These are phyloP conservation scores for Fusarium humuli DNA, from an alignment of 2,329 filamentous ascomycete genomes.

Conservation along the genomic window DNA sequence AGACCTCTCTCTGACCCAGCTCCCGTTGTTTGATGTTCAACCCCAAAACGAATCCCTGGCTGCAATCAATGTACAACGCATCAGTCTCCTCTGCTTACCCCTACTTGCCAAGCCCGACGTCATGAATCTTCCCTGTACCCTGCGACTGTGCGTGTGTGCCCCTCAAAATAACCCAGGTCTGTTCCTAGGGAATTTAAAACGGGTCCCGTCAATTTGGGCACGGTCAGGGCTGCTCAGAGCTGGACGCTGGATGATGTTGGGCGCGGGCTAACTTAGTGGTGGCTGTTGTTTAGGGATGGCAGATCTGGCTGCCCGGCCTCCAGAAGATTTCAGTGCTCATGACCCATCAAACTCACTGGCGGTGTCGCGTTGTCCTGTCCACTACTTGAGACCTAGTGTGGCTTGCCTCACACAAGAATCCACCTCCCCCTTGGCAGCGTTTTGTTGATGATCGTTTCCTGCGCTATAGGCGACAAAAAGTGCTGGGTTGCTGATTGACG, in stretches of 20 bases:
- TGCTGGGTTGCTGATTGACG: conserved; percentile 26
- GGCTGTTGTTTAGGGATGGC: conserved; percentile 35
- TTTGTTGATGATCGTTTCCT: conserved; percentile 26
- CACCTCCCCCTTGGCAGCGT: conserved; percentile 36
- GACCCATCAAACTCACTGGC: conserved; percentile 30
- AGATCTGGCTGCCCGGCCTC: conserved; percentile 44
- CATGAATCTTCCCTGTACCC: conserved; percentile 41
- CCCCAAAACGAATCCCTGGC: conserved; percentile 30
- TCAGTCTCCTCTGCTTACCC: conserved; percentile 28
- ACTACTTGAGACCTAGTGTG: conserved; percentile 25
- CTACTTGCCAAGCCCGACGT: conserved; percentile 40
- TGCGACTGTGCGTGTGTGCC: conserved; percentile 45
- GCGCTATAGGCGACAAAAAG: conserved; percentile 27
- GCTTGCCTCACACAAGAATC: conserved; percentile 46
- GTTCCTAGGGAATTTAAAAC: conserved; percentile 34
- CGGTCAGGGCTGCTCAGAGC: conserved; percentile 39
- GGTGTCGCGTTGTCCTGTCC: conserved; percentile 37
- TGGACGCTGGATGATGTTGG: conserved; percentile 20
- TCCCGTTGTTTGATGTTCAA: conserved; percentile 37
- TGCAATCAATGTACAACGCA: conserved; percentile 38
- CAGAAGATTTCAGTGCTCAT: conserved; percentile 39
- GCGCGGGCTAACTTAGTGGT: conserved; percentile 26
- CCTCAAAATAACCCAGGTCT: conserved; percentile 35
- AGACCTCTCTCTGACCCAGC: conserved; percentile 46
- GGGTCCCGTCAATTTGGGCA: conserved; percentile 42